These are phyloP conservation scores for Fusarium incarnatum DNA, from an alignment of 2,329 filamentous ascomycete genomes.

Conservation along the genomic window DNA sequence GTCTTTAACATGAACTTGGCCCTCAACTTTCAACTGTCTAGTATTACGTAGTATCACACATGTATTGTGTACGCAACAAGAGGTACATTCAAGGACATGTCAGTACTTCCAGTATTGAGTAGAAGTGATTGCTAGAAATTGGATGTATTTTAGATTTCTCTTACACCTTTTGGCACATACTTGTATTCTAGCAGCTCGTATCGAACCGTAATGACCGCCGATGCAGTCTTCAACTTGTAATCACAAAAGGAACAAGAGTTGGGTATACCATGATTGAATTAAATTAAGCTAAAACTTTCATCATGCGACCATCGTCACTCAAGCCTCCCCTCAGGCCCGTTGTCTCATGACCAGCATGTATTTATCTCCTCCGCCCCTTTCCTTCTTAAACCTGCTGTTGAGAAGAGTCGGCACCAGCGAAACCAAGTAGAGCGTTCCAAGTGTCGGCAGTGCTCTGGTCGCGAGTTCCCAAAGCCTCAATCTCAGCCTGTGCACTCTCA, in stretches of 20 bases:
- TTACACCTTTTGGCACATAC: not conserved
- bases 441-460: conserved; percentile 61
- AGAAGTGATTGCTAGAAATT: not conserved
- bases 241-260: not conserved
- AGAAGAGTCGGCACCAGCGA: conserved; percentile 45
- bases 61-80: not conserved
- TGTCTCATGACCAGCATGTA: conserved; percentile 36
- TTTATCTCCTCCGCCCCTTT: conserved; percentile 10
- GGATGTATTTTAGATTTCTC: not conserved
- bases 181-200: too few species aligned
- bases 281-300: conserved; percentile 10
- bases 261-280: conserved; percentile 15
- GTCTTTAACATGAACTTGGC: not conserved
- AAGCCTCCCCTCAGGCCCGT: conserved; percentile 1
- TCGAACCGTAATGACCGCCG: too few species aligned
- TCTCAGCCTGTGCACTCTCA: conserved; percentile 63
- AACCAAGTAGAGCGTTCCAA: conserved; percentile 58
- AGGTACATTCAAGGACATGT: not conserved
- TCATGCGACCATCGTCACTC: conserved; percentile 17
- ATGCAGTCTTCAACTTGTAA: not conserved
- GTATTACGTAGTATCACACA: not conserved
- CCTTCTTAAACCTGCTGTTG: conserved; percentile 34
- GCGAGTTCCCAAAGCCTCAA: conserved; percentile 61
- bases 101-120: not conserved
- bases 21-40: not conserved